Conservation (phyloP, 148 eudicot genomes). For the Vaccinium myrtillus region DNA sequence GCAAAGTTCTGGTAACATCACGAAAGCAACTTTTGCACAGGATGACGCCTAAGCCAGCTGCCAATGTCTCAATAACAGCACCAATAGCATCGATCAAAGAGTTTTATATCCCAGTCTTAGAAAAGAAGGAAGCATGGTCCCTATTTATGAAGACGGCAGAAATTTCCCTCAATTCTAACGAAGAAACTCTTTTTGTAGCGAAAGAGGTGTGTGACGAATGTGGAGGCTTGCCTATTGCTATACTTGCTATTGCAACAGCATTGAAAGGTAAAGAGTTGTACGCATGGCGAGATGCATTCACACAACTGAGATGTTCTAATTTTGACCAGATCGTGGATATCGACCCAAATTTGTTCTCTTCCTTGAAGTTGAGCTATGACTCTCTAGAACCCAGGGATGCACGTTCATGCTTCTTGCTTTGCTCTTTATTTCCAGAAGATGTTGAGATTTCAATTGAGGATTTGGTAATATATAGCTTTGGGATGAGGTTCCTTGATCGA, state of each 20-base stretch:
- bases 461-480: neutral
- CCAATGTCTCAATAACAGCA: no score
- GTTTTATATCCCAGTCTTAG: neutral
- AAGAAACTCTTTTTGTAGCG: neutral
- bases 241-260: neutral
- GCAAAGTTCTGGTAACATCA: slow-evolving; percentile 12
- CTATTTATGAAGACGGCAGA: neutral
- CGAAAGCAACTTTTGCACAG: neutral
- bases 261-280: neutral
- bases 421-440: slow-evolving; percentile 13
- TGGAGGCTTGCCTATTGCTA: neutral
- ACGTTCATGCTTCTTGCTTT: slow-evolving; percentile 16
- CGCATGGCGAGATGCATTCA: neutral
- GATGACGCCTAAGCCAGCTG: neutral
- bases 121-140: neutral
- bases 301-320: neutral
- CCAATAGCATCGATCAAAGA: neutral
- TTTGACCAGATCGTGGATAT: neutral
- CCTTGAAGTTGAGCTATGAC: slow-evolving; percentile 13
- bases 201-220: neutral
- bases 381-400: neutral
- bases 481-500: neutral
- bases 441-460: neutral
- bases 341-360: neutral
- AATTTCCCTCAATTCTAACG: no score